Base-by-base conservation (phyloP, 2,329 filamentous ascomycete genomes). In the Botrytis squamosa region DNA sequence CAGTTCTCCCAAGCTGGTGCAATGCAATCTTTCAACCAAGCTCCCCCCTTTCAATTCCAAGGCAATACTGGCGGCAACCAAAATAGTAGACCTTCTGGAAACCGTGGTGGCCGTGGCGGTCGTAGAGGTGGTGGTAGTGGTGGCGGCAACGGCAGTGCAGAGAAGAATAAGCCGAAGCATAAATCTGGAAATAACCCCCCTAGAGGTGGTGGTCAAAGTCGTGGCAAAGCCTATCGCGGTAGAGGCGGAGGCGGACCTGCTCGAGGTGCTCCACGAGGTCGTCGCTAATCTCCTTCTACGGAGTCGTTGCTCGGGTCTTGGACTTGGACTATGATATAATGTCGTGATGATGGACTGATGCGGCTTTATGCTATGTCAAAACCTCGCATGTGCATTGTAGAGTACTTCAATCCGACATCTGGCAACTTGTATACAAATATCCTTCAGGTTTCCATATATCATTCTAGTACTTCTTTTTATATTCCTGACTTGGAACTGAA, bases 211-310 rank as follows among this genome's bases (percentile, higher is more conserved):
- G 46, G 65, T 29, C 38, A 36, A 12, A 36, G 25, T 57, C 66
- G 66, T 57, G 49, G 49, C 16, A 69, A 42, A 69, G 66, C 46
- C 36, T 29, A 57, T 16, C 65, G 66, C 6, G 64, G 64, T 49
- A 36, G 64, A 36, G 66, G 66, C 20, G 49, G 66, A 33, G n/a
- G 49, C 14, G 65, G 65, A 57, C 5, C 66, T 69, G 10, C 49
- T 69, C 66, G 66, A 40, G 66, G 66, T 42, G 66, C 66, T 68
- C 49, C 66, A 44, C 66, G 66, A 57, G 66, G 66, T 44, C 66
- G 49, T 33, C 66, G 38, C 46, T 69, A 52, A 69, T 69, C 20
- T 36, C 29, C 38, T 44, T 33, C 22, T 14, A 33, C 7, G 49
- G 20, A 42, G 38, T n/a, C 18, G 10, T 69, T 69, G 66, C 49